phyloP scores from a whole-genome alignment of 108 stramenopile species.

The Nitzschia sp. region DNA sequence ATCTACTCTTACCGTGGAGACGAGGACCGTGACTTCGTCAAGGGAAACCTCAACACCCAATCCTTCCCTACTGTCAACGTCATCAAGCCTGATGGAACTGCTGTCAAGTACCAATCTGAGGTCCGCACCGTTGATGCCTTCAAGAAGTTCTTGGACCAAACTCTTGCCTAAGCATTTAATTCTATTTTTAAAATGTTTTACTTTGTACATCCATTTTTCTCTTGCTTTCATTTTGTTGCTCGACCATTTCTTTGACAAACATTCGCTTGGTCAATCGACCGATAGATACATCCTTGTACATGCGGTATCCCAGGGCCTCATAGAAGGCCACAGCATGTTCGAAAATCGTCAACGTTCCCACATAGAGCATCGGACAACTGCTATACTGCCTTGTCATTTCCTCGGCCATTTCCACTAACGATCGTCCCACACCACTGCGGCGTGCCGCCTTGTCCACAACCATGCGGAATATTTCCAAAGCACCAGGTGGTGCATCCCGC shows the following conservation, averaged over 20 bases:
- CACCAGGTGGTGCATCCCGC: constrained; percentile 16
- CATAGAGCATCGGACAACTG: constrained; percentile 30
- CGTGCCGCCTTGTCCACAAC: constrained; percentile 53
- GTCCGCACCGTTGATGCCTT: constrained; percentile 74
- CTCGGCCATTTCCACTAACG: constrained; percentile 30
- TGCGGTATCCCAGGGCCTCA: constrained; percentile 41
- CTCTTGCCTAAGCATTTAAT: constrained; percentile 26
- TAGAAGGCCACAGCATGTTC: constrained; percentile 53
- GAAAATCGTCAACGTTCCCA: constrained; percentile 52
- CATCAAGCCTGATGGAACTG: constrained; percentile 81
- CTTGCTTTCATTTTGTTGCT: background rate
- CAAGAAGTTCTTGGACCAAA: constrained; percentile 60
- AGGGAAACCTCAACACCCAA: constrained; percentile 79
- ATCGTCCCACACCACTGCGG: constrained; percentile 56
- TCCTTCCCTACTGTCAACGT: constrained; percentile 92
- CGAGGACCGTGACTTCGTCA: constrained; percentile 88
- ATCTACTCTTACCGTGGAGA: constrained; percentile 90
- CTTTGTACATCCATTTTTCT: too few species aligned
- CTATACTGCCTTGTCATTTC: too few species aligned
- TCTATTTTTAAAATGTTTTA: background rate
- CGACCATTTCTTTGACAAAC: constrained; percentile 16
- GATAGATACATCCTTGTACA: constrained; percentile 32
- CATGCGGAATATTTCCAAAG: constrained; percentile 63
- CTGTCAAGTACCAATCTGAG: constrained; percentile 89
- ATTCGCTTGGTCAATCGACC: constrained; percentile 31